Base-by-base conservation (phyloP, 2,329 filamentous ascomycete genomes). In the Orbilia javanica region DNA sequence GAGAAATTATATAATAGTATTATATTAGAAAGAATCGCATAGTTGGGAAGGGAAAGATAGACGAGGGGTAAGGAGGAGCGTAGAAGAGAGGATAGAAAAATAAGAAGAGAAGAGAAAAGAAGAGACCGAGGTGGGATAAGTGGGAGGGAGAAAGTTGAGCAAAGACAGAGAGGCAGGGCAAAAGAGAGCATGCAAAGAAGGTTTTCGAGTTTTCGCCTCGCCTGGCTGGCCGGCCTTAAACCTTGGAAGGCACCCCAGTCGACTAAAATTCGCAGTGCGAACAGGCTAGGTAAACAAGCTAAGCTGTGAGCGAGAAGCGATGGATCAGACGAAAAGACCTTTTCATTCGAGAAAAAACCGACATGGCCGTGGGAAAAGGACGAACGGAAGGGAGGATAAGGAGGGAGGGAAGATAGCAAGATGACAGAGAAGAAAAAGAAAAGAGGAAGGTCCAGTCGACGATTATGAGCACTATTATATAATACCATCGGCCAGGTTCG, bases 201-300 rank as follows among this genome's bases (percentile, higher is more conserved):
- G 48, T 70, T 71, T 77, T 60, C 57, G 48, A 70, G 39, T 76
- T 65, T 76, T 76, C 72, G 72, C 72, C 72, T 76, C 48, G 72
- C 65, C 65, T 64, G 72, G 57, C 22, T 39, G 46, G 53, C 22
- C 31, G 46, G 53, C 53, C 53, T 60, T 60, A 39, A 63, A 42
- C 68, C 60, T 66, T 73, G 69, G 69, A 44, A 52, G 69, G 69
- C 69, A 66, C 55, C 67, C 67, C 57, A 11, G 48, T 46, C 34
- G 55, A 25, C 48, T 34, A 10, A 10, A 7, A 13, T 11, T 50
- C 18, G 20, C 63, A 27, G 66, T 27, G 27, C 48, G 66, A 42
- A 31, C 27, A 31, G 25, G 31, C 46, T 27, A 4, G n/a, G 29
- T 29, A 5, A 29, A n/a, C 3, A 13, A 31, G 66, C 34, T n/a